A percentile compares a stretch with the other conserved stretches of the same genome.
phyloP scores from a whole-genome alignment of 768 basidiomycete genomes.

The Suillus weaverae region DNA sequence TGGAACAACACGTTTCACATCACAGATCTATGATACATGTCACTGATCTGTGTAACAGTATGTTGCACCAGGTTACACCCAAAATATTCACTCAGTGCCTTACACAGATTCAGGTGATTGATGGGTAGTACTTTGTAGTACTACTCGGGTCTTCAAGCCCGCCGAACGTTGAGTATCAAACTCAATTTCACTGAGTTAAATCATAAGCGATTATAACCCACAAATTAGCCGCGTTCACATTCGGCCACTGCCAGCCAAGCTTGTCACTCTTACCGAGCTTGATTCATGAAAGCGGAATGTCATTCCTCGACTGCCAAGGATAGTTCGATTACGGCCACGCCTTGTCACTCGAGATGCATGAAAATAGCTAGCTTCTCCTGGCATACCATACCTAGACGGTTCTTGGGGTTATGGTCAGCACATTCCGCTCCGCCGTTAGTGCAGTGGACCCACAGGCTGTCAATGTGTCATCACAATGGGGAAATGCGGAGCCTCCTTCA shows the following conservation, averaged over 20 bases:
- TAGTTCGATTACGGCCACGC: not conserved
- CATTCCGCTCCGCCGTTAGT: not conserved
- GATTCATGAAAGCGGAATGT: not conserved
- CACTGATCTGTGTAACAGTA: not conserved
- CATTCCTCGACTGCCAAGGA: not conserved
- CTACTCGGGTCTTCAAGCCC: not conserved
- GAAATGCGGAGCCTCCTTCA: not conserved
- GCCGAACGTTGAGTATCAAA: not conserved
- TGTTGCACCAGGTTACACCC: not conserved
- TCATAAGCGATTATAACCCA: not conserved
- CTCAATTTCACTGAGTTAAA: not conserved
- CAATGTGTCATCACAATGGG: not conserved
- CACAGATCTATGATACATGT: not conserved
- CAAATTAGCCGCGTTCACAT: not conserved
- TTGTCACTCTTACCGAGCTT: not conserved
- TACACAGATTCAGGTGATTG: not conserved
- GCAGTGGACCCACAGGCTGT: not conserved
- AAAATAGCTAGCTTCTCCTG: not conserved
- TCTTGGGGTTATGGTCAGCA: not conserved
- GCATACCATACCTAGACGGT: not conserved
- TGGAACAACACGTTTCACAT: constrained; percentile 2
- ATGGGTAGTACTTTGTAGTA: not conserved
- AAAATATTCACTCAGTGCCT: not conserved
- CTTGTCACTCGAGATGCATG: not conserved
- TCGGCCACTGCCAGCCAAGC: not conserved